Evolutionary conservation across 345 rosid genomes (phyloP), one percentile per base, ranked within the genome.

Genomic region (Citrus australasica): DNA sequence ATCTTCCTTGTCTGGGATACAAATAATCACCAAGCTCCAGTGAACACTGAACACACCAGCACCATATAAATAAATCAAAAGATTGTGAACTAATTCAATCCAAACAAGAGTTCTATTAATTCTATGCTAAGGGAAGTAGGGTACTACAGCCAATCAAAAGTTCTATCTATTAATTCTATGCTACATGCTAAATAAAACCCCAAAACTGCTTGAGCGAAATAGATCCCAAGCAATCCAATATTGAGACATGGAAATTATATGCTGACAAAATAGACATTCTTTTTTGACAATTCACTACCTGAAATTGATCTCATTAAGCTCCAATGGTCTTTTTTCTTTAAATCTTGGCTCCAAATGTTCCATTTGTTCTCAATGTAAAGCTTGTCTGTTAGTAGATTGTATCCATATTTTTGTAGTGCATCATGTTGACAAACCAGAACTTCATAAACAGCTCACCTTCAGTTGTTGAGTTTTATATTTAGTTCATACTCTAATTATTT

Each of bases 11-110:
- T 91, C 94, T 17, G 97, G 99, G 78, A 91, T 86, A 79, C 95
- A 92, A 69, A 96, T 90, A 73, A 94, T 96, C 76, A 90, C 94
- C 86, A 96, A 89, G 83, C 99, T 96, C 99, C 99, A 96, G 59
- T 96, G 99, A 80, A 83, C 87, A 79, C 99, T 94, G 89, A 76
- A 83, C 59, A 76, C 53, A 81, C 25, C 55, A 80, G 77, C 76
- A 79, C 48, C 73, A 66, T 13, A 72, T 13, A 80, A 73, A 69
- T n/a, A 59, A 73, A 71, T 62, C 59, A 74, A 81, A 78, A 66
- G 4, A 64, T 28, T 61, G 51, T 58, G 71, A 55, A 71, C 24
- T 40, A 65, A 27, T 72, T 71, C 27, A 58, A 69, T 65, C 75
- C 27, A 53, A 62, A 75, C 35, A 68, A 61, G 4, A 61, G 21